phyloP scores from a whole-genome alignment of 2,329 filamentous ascomycete genomes.

The Ciborinia camelliae region DNA sequence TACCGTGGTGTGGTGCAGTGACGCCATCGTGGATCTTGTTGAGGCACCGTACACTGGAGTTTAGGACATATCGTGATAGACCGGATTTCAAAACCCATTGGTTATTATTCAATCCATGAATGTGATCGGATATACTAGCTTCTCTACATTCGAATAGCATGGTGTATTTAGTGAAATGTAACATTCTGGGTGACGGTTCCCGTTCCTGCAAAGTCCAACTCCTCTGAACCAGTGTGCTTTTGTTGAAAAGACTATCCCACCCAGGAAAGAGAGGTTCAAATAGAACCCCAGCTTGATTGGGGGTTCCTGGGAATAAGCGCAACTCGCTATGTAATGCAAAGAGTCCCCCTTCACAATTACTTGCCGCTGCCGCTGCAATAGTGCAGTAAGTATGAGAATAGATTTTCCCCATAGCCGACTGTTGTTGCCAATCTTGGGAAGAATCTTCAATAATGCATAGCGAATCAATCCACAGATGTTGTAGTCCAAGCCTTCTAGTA shows the following conservation, averaged over 20 bases:
- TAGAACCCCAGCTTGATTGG: background rate
- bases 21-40: conserved; percentile 9
- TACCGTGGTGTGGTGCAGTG: conserved; percentile 1
- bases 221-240: conserved; percentile 24
- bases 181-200: conserved; percentile 20
- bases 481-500: conserved; percentile 13
- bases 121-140: conserved; percentile 6
- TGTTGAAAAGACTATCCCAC: conserved; percentile 13
- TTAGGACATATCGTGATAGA: conserved; percentile 2
- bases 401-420: conserved; percentile 23
- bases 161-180: conserved; percentile 25
- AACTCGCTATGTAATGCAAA: conserved; percentile 15
- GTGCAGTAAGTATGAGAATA: conserved; percentile 22
- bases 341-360: conserved; percentile 5
- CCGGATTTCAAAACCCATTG: conserved; percentile 7
- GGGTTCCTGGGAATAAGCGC: background rate
- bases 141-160: conserved; percentile 19
- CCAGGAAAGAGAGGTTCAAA: conserved; percentile 1
- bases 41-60: conserved; percentile 12
- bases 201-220: conserved; percentile 24
- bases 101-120: background rate
- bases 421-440: conserved; percentile 24
- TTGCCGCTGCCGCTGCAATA: conserved; percentile 21
- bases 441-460: conserved; percentile 18
- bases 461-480: conserved; percentile 17